Evolutionary conservation across 2,329 filamentous ascomycete species (phyloP), one percentile per base, ranked within the genome.

Genomic region (Raffaelea deltoideospora): DNA sequence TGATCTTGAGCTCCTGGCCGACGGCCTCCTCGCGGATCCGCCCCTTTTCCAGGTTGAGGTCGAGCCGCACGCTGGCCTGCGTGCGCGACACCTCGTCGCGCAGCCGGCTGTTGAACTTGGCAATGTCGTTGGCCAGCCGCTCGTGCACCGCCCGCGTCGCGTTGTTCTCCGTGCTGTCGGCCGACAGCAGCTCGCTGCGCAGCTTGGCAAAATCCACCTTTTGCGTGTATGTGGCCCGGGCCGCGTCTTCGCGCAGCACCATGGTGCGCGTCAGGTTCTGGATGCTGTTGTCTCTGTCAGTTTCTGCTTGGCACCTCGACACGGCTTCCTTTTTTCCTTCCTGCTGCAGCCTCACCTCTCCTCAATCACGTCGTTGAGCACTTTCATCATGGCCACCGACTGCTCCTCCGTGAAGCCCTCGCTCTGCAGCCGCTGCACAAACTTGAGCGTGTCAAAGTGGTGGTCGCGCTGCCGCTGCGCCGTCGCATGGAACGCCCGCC

Each of bases 201-300:
- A 96, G 76, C 64, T 96, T 95, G 42, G 88, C 87, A 53, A 98
- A 96, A 61, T 98, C 90, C 44, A 96, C 90, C 58, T 96, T 96
- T 55, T 96, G 76, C 3, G 76, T 78, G 55, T 81, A 81, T 3
- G 75, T 79, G 21, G 81, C 79, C 52, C 83, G 82, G 51, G 84
- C 81, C 43, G 84, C 75, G 60, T 94, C 90, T 61, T 98, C 90
- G 51, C 87, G 84, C 33, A 94, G 72, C 30, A 98, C 90, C 90
- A 98, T 98, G 14, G 88, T 96, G 45, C 88, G 78, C 1, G 88
- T 96, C 34, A 98, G 70, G 58, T 96, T 96, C 56, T 95, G 88
- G 48, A 98, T 96, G 54, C 84, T 83, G n/a, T n/a, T n/a, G n/a
- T n/a, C n/a, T n/a, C n/a, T n/a, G n/a, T n/a, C n/a, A n/a, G n/a